Percentiles rank a stretch among this genome's conserved stretches.
phyloP scores from a whole-genome alignment of 345 rosid genomes.

The Salix dunnii region DNA sequence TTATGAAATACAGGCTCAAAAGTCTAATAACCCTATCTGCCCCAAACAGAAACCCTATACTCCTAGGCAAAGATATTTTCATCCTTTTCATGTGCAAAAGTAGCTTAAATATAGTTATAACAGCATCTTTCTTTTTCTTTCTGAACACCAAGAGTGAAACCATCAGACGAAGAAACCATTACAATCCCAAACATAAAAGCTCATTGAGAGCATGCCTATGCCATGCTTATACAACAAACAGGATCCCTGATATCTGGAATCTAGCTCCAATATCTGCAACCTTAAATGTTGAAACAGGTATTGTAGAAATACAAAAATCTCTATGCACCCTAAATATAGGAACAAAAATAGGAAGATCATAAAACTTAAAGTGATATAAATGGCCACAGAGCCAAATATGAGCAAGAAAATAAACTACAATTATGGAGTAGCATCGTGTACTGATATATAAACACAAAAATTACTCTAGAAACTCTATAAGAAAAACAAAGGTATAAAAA shows the following conservation, averaged over 20 bases:
- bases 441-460: background rate
- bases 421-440: background rate
- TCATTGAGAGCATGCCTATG: background rate
- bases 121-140: background rate
- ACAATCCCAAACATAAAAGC: background rate
- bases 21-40: background rate
- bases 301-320: background rate
- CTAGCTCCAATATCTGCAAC: background rate
- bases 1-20: background rate
- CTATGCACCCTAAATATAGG: background rate
- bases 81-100: background rate
- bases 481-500: background rate
- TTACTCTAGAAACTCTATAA: background rate
- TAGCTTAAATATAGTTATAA: background rate
- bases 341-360: background rate
- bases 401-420: background rate
- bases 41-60: background rate
- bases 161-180: background rate
- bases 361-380: background rate
- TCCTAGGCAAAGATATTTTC: background rate
- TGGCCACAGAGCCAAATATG: background rate
- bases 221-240: background rate
- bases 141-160: background rate
- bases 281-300: background rate
- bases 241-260: background rate